Base-by-base conservation (phyloP, 805 yeast species). In the Nakazawaea ernobii region DNA sequence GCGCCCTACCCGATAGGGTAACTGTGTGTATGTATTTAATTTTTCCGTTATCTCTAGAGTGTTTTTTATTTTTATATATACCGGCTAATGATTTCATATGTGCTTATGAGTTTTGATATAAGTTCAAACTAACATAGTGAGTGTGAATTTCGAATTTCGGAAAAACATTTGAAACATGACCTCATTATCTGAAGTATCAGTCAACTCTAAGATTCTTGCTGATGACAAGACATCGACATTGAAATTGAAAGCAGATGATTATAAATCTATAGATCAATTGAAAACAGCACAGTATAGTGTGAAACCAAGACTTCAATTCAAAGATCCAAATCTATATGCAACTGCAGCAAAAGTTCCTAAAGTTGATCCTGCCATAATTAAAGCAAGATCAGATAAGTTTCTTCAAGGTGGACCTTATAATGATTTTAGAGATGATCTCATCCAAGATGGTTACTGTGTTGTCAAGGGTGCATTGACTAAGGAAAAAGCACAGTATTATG, bases 361-460 rank as follows among this genome's bases (percentile, higher is more conserved):
- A 30, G 49, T 46, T 13, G 49, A 46, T 28, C 35, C 35, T 13
- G 6, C 15, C 6, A 32, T 46, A 11, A 27, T 39, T 14, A 27
- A 29, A 20, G 15, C 10, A 14, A 39, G 36, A 10, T 7, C 41
- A 28, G 43, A 38, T 11, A 15, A n/a, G n/a, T 36, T 35, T 17
- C 14, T 30, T 28, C 26, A 26, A 6, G 26, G 35, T 14, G 46
- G 32, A 28, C 52, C 50, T n/a, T 48, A 55, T 32, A 48, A 46
- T 15, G 67, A 64, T 42, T 64, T 64, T 62, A 55, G 67, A 53
- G 60, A 62, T 15, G 61, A 59, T 13, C 47, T 65, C 6, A 9
- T 59, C 8, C 41, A 51, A 28, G 54, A 64, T 42, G 69, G 68
- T 1, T 65, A 50, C 45, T 64, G 56, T 32, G 62, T 63, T 15